These are phyloP conservation scores for Scutellaria baicalensis DNA, from an alignment of 257 asterid species.

Conservation along the genomic window DNA sequence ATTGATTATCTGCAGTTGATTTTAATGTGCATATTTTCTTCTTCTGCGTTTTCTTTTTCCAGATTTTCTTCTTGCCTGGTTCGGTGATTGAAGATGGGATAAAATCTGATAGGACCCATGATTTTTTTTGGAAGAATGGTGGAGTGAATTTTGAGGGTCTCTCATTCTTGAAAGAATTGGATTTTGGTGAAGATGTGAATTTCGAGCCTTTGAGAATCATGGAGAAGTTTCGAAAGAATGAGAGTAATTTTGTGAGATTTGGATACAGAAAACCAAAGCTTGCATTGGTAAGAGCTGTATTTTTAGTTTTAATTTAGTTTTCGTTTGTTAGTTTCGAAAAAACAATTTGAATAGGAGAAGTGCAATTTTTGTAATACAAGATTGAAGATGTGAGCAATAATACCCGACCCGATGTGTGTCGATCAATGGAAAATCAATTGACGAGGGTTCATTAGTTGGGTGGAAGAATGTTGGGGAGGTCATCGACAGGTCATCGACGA, in stretches of 20 bases:
- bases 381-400: too few species aligned
- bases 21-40: constrained; percentile 55
- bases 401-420: too few species aligned
- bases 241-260: constrained; percentile 41
- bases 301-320: neutral
- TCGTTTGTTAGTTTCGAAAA: neutral
- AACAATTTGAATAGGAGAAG: too few species aligned
- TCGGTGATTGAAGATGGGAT: constrained; percentile 40
- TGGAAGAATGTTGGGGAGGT: too few species aligned
- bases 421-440: too few species aligned
- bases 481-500: too few species aligned
- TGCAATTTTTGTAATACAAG: too few species aligned
- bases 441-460: too few species aligned
- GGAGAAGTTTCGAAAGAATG: constrained; percentile 52
- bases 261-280: constrained; percentile 67
- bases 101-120: constrained; percentile 24
- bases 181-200: constrained; percentile 68
- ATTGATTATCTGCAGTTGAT: constrained; percentile 61
- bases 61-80: constrained; percentile 68
- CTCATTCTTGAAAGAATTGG: too few species aligned
- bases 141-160: constrained; percentile 31
- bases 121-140: constrained; percentile 22
- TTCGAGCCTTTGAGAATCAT: constrained; percentile 49
- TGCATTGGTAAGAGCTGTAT: constrained; percentile 54
- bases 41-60: constrained; percentile 62